Evolutionary conservation across 2,329 filamentous ascomycete species (phyloP).

Genomic region (Pseudopithomyces maydicus): DNA sequence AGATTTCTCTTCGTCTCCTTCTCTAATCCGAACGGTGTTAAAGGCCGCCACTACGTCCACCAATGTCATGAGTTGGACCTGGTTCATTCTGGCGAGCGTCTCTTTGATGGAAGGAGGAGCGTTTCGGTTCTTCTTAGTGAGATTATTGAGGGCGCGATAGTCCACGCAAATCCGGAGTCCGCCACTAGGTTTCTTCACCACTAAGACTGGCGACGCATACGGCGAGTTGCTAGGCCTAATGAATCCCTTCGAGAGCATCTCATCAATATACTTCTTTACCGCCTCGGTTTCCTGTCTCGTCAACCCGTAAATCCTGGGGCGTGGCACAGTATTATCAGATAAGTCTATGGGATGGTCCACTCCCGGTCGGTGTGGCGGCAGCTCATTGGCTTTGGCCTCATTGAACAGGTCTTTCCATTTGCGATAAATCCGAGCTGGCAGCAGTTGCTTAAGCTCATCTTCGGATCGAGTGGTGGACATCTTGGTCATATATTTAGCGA

Average conservation of each 20-base stretch:
- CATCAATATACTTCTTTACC: not conserved
- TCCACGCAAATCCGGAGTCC: not conserved
- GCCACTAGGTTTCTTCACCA: not conserved
- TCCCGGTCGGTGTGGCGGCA: not conserved
- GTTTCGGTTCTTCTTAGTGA: not conserved
- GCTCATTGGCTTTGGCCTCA: not conserved
- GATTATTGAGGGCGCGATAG: not conserved
- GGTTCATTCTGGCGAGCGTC: not conserved
- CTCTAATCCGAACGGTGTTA: not conserved
- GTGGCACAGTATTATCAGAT: no score
- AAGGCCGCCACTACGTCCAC: not conserved
- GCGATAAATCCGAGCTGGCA: no score
- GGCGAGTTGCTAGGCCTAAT: not conserved
- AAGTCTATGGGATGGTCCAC: not conserved
- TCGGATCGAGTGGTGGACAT: no score
- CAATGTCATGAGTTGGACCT: not conserved
- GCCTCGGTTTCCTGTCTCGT: not conserved
- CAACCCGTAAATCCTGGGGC: not conserved
- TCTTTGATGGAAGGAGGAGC: not conserved
- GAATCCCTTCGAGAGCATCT: not conserved
- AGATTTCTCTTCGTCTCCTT: no score
- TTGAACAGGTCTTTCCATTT: not conserved
- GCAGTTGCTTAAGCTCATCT: no score
- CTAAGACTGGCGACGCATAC: not conserved
- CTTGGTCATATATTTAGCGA: not conserved